phyloP scores from a whole-genome alignment of 1,284 basidiomycete genomes.

The Leccinum solheimii region DNA sequence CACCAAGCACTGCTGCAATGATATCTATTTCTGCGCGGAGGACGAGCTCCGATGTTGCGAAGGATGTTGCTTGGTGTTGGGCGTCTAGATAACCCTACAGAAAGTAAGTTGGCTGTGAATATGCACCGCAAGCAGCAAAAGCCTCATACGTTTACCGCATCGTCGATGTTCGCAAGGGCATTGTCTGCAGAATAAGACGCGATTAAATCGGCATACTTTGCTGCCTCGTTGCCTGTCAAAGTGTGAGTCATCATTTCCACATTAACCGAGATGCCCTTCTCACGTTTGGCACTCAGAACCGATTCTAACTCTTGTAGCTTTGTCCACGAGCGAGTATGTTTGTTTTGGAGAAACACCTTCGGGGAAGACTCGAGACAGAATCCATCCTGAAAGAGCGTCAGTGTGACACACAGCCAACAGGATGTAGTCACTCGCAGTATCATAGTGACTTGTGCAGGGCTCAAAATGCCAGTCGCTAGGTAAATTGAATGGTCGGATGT shows the following conservation, averaged over 20 bases:
- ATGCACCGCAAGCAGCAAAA: not conserved
- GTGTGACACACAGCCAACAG: not conserved
- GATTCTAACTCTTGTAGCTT: conserved; percentile 62
- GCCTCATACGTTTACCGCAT: conserved; percentile 60
- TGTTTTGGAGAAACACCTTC: conserved; percentile 78
- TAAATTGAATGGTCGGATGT: conserved; percentile 60
- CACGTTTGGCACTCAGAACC: conserved; percentile 62
- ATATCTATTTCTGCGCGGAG: conserved; percentile 61
- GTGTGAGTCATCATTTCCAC: conserved; percentile 7
- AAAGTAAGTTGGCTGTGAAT: conserved; percentile 7
- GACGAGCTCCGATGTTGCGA: conserved; percentile 53
- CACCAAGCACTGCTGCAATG: conserved; percentile 63
- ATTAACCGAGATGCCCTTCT: conserved; percentile 24
- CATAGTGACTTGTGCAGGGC: conserved; percentile 72
- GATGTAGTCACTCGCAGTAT: conserved; percentile 52
- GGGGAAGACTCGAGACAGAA: conserved; percentile 66
- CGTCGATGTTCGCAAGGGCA: conserved; percentile 60
- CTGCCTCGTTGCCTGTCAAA: conserved; percentile 54
- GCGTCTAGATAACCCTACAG: conserved; percentile 64
- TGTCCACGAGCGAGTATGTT: conserved; percentile 55
- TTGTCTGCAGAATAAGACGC: conserved; percentile 53
- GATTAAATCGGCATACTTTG: conserved; percentile 52
- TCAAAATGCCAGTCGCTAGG: conserved; percentile 74
- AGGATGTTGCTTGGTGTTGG: conserved; percentile 59
- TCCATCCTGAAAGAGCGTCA: conserved; percentile 45